Evolutionary conservation across 495 filamentous ascomycete genomes (phyloP).

Genomic region (Astrothelium macrocarpum): DNA sequence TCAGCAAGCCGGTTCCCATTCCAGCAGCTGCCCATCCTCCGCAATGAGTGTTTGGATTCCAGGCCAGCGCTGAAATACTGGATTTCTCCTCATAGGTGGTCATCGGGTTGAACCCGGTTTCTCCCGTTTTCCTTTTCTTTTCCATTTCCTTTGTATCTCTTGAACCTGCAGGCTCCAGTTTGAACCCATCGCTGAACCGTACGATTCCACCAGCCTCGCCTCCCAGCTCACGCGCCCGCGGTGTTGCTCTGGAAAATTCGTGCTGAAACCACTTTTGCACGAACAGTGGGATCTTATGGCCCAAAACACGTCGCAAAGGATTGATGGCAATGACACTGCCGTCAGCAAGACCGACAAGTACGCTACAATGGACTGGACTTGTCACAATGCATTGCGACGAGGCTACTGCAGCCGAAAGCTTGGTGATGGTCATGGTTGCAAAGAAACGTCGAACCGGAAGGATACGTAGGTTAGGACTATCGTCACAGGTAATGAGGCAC

Average conservation of each 20-base stretch:
- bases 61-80: constrained; percentile 47
- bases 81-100: constrained; percentile 52
- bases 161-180: neutral
- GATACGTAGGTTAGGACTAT: constrained; percentile 45
- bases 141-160: constrained; percentile 17
- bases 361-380: constrained; percentile 44
- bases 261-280: constrained; percentile 55
- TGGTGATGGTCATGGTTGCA: constrained; percentile 34
- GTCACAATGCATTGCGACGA: constrained; percentile 34
- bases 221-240: neutral
- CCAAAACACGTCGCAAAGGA: constrained; percentile 45
- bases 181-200: neutral
- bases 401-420: constrained; percentile 25
- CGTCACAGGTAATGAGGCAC: constrained; percentile 46
- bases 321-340: constrained; percentile 48
- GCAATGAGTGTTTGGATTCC: constrained; percentile 54
- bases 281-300: constrained; percentile 44
- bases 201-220: neutral
- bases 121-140: constrained; percentile 26
- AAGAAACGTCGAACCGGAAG: constrained; percentile 49
- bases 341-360: constrained; percentile 47
- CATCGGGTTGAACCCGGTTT: constrained; percentile 10
- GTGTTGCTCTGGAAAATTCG: constrained; percentile 41
- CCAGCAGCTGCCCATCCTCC: constrained; percentile 59
- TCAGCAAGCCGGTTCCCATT: constrained; percentile 51